phyloP scores from a whole-genome alignment of 495 filamentous ascomycete species.

The Aspergillus ellipticus region DNA sequence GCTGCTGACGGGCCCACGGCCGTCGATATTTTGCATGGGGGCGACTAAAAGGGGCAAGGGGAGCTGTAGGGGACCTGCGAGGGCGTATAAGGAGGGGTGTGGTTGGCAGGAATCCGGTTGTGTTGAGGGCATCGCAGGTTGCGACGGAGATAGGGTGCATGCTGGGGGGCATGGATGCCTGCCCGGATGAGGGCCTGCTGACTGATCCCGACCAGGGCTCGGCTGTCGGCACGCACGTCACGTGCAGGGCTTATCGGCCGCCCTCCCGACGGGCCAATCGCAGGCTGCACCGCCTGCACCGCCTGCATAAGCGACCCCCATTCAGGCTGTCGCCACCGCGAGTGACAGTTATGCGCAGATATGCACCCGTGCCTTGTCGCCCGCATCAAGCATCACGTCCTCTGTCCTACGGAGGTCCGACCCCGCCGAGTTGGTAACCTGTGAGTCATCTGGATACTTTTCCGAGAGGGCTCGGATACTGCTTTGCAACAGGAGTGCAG shows the following conservation, averaged over 20 bases:
- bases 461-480: neutral
- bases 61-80: no score
- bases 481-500: no score
- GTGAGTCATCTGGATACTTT: neutral
- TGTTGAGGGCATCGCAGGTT: no score
- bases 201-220: no score
- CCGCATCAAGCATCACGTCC: neutral
- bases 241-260: constrained; percentile 2
- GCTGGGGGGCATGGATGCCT: no score
- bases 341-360: neutral
- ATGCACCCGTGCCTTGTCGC: neutral
- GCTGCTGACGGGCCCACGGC: neutral
- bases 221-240: constrained; percentile 6
- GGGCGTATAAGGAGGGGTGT: no score
- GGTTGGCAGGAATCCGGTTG: no score
- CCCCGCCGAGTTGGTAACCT: neutral
- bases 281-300: no score
- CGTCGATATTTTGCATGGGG: neutral
- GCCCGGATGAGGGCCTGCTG: no score
- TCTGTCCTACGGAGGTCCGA: neutral
- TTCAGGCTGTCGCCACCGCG: no score
- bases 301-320: no score
- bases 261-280: neutral
- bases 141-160: neutral
- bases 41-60: neutral